Percentiles rank a stretch among this genome's conserved stretches.
Conservation (phyloP, 2,329 filamentous ascomycete genomes). For the Paecilomyces dactylethromorphus region DNA sequence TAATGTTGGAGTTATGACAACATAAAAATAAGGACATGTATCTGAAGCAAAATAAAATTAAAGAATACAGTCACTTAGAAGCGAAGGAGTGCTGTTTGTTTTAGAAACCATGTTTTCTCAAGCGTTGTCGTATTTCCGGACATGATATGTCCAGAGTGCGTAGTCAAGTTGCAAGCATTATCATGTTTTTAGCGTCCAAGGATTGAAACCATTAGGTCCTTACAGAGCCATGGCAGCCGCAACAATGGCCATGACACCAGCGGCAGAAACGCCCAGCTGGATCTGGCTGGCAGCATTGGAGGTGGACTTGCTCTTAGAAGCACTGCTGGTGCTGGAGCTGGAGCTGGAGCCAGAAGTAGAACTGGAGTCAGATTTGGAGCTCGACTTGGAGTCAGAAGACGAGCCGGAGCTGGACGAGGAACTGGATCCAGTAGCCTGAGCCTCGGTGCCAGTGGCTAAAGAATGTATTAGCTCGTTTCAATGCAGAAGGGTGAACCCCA, state of each 20-base stretch:
- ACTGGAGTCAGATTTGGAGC: background rate
- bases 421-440: conserved; percentile 7
- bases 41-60: background rate
- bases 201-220: conserved; percentile 3
- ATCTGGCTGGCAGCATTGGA: conserved; percentile 24
- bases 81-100: background rate
- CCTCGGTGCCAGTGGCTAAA: conserved; percentile 11
- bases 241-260: conserved; percentile 27
- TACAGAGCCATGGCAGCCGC: conserved; percentile 32
- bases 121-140: background rate
- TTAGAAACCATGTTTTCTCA: background rate
- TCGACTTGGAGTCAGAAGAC: conserved; percentile 1
- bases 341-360: conserved; percentile 6
- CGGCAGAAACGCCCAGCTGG: conserved; percentile 26
- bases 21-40: background rate
- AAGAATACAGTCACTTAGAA: background rate
- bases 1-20: background rate
- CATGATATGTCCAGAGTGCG: background rate
- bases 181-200: background rate
- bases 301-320: conserved; percentile 7
- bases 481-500: background rate
- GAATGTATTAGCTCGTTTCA: conserved; percentile 1
- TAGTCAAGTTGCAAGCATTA: background rate
- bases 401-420: conserved; percentile 9
- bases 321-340: conserved; percentile 6